Percentiles rank a stretch among this genome's conserved stretches.
phyloP scores from a whole-genome alignment of 2,329 filamentous ascomycete species.

The Mollisiaceae sp. region DNA sequence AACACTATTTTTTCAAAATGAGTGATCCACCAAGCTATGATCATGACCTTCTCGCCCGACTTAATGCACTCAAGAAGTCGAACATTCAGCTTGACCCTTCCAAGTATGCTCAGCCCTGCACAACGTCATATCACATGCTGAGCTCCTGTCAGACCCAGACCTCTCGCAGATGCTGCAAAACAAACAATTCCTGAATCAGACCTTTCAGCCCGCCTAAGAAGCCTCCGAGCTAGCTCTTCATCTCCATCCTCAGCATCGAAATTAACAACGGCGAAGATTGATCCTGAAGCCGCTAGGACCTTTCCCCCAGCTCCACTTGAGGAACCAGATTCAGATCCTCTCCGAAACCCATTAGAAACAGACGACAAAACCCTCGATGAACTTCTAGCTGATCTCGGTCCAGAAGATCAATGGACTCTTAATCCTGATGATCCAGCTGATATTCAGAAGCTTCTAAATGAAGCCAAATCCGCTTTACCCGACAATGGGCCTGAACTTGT shows the following conservation, averaged over 20 bases:
- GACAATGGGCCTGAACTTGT: conserved; percentile 12
- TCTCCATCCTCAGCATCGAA: conserved; percentile 25
- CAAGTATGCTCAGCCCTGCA: conserved; percentile 30
- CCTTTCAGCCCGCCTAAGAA: conserved; percentile 38
- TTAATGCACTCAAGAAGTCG: conserved; percentile 43
- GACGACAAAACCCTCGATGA: conserved; percentile 41
- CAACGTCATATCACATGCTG: conserved; percentile 28
- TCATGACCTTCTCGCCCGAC: conserved; percentile 38
- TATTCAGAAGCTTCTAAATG: conserved; percentile 38
- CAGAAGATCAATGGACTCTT: conserved; percentile 37
- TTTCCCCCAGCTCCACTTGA: conserved; percentile 1
- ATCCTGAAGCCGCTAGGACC: conserved; percentile 1
- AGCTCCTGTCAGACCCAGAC: conserved; percentile 27
- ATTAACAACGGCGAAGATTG: conserved; percentile 6
- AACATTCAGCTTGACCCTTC: conserved; percentile 34
- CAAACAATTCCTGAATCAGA: conserved; percentile 35
- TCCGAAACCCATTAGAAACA: conserved; percentile 24
- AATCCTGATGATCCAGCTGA: conserved; percentile 40
- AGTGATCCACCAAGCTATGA: conserved; percentile 39
- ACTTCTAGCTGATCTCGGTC: conserved; percentile 38
- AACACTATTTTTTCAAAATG: conserved; percentile 32
- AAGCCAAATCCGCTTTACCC: conserved; percentile 35
- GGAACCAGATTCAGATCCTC: conserved; percentile 26
- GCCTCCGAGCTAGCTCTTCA: conserved; percentile 36
- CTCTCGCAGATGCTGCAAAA: conserved; percentile 16